Evolutionary conservation across 2,329 filamentous ascomycete genomes (phyloP), one percentile per base, ranked within the genome.

Genomic region (Fusarium avenaceum): DNA sequence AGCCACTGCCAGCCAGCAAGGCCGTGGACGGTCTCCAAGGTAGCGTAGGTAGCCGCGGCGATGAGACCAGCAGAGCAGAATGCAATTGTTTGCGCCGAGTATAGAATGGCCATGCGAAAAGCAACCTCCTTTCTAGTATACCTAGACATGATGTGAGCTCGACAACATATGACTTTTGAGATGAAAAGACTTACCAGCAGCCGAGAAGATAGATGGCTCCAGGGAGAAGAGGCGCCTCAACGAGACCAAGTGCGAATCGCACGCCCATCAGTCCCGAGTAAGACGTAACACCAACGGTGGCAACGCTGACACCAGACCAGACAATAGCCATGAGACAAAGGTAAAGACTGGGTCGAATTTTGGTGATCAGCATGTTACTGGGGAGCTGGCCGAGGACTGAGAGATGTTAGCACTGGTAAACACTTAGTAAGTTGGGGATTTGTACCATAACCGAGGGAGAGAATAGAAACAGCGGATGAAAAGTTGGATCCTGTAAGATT

Each of bases 1-100:
- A 62, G 46, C 58, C 58, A 62, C 4, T 62, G 58, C 58, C 58
- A 62, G 3, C 58, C 58, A 8, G 58, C 58, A 19, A 62, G 57
- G 1, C 58, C 57, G 10, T 62, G 58, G 0, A 28, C 28, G 1
- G 28, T 32, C 1, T 62, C 58, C 0, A 62, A 46, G n/a, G 58
- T 62, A 3, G 58, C 58, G 2, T 62, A 62, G 2, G 57, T 62
- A 0, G 58, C 58, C 0, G 58, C 58, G 0, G 58, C 58, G 2
- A 62, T 62, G 0, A 62, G 58, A 19, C 58, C 58, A 0, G 58
- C 58, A 11, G 58, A 62, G 19, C 58, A 62, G 33, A 62, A 62
- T 0, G 58, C 58, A 0, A 62, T 62, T 0, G 58, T 62, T 28
- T 62, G 58, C 0, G 58, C 58, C 0, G 58, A 62, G 28, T 62